These are phyloP conservation scores for Plasmodium malariae DNA, from an alignment of 169 alveolate species.

Conservation along the genomic window DNA sequence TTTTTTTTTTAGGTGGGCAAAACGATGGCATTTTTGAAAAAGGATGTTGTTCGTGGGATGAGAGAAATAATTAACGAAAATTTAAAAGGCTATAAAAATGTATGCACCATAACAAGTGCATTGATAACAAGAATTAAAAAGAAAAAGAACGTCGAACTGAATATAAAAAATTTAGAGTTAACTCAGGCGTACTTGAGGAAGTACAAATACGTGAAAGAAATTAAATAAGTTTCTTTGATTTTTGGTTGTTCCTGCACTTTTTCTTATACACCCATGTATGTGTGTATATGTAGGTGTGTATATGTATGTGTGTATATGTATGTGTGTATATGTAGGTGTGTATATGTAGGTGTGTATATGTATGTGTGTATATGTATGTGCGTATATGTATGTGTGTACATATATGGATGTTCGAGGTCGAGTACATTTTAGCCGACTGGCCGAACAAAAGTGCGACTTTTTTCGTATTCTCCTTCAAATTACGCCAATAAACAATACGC, in stretches of 20 bases:
- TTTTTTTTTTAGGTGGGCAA: constrained; percentile 40
- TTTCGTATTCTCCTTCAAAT: too few relatives aligned
- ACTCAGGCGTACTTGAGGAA: constrained; percentile 74
- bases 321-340: too few relatives aligned
- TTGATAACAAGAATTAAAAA: constrained; percentile 41
- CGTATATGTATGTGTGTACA: too few relatives aligned
- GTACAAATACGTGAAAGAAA: constrained; percentile 28
- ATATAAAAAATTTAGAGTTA: constrained; percentile 38
- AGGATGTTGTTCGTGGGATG: constrained; percentile 31
- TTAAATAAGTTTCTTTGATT: constrained; percentile 2
- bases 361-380: too few relatives aligned
- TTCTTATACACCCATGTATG: too few relatives aligned
- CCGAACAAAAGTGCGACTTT: too few relatives aligned
- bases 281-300: too few relatives aligned
- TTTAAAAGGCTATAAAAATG: constrained; percentile 35
- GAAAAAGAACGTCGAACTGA: constrained; percentile 20
- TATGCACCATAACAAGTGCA: constrained; percentile 61
- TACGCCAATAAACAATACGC: too few relatives aligned
- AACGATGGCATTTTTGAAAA: constrained; percentile 65
- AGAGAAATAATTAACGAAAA: constrained; percentile 36
- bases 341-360: too few relatives aligned
- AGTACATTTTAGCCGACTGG: too few relatives aligned
- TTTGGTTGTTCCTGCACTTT: neutral
- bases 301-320: too few relatives aligned
- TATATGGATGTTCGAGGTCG: too few relatives aligned